phyloP scores from a whole-genome alignment of 2,329 filamentous ascomycete species.

The Emmonsiellopsis sp. region DNA sequence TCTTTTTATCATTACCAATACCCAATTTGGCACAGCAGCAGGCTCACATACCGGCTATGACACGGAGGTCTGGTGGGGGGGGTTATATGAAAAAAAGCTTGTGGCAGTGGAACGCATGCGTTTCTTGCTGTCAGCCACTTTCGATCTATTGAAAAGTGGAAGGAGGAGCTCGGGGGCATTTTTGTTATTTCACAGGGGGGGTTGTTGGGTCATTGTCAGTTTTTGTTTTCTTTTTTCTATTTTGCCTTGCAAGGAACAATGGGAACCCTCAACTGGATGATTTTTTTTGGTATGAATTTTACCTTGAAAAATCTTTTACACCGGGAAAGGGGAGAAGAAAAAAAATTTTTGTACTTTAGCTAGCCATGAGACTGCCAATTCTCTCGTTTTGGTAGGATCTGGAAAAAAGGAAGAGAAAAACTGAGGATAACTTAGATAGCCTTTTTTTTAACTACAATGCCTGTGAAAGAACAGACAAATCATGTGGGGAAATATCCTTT shows the following conservation, averaged over 20 bases:
- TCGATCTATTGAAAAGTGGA: constrained; percentile 8
- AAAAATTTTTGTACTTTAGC: constrained; percentile 18
- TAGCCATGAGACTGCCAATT: constrained; percentile 7
- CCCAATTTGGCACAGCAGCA: constrained; percentile 4
- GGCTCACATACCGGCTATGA: not conserved
- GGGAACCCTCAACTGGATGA: no score
- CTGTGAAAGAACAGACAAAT: not conserved
- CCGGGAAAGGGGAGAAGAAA: not conserved
- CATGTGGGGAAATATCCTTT: not conserved
- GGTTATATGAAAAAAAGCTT: constrained; percentile 8
- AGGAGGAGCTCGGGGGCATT: not conserved
- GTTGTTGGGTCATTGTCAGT: not conserved
- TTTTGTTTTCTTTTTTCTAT: not conserved
- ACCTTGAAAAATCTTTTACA: no score
- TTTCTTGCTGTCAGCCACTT: constrained; percentile 11
- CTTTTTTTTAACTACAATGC: not conserved
- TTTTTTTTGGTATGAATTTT: no score
- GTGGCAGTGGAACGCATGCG: constrained; percentile 5
- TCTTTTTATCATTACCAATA: constrained; percentile 8
- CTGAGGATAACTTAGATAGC: not conserved
- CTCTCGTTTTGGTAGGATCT: constrained; percentile 11
- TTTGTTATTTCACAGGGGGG: not conserved
- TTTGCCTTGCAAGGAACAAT: not conserved
- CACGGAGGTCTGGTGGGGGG: not conserved
- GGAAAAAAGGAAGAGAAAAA: constrained; percentile 6